Evolutionary conservation across 305 asterid genomes (phyloP).

Genomic region (Withania somnifera): DNA sequence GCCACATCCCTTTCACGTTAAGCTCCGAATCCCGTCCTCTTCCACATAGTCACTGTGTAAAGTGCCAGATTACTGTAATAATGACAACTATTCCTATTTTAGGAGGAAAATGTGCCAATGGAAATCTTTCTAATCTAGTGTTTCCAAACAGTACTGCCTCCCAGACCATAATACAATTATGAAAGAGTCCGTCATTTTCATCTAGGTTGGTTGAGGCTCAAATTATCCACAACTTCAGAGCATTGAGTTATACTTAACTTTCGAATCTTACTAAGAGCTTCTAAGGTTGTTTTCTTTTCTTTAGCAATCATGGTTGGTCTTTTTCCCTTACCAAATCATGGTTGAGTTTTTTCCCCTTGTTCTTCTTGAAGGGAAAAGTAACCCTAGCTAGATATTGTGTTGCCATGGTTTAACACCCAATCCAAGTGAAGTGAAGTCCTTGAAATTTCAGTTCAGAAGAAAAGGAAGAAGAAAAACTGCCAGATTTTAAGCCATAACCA

Average conservation of each 20-base stretch:
- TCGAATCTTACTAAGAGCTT: not conserved
- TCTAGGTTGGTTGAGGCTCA: not conserved
- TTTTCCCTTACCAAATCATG: not conserved
- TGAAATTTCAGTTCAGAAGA: not conserved
- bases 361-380: not conserved
- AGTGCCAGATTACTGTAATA: not conserved
- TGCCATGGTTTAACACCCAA: not conserved
- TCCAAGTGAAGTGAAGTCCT: not conserved
- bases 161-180: not conserved
- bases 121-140: not conserved
- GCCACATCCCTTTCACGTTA: not conserved
- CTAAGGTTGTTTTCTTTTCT: not conserved
- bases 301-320: not conserved
- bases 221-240: not conserved
- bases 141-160: not conserved
- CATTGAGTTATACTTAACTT: not conserved
- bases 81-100: not conserved
- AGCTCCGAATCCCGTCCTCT: not conserved
- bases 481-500: not conserved
- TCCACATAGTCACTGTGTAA: not conserved
- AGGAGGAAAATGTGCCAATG: not conserved
- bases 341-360: not conserved
- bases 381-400: not conserved
- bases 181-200: not conserved
- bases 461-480: not conserved